These are phyloP conservation scores for Colletotrichum paranaense DNA, from an alignment of 2,329 filamentous ascomycete species.

Conservation along the genomic window DNA sequence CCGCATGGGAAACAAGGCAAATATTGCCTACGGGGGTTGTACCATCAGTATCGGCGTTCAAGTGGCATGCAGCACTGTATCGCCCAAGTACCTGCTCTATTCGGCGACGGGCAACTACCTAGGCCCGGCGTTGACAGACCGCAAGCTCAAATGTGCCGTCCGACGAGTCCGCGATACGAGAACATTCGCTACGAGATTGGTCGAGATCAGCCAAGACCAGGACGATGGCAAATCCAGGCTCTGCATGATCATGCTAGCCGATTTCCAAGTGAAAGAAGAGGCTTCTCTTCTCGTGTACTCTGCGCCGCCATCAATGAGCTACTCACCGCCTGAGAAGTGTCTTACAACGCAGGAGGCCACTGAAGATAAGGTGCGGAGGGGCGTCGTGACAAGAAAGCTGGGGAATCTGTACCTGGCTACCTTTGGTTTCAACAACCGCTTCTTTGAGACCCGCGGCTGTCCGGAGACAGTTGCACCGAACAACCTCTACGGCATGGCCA, in stretches of 20 bases:
- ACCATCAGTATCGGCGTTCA: slow-evolving; percentile 52
- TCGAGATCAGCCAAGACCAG: slow-evolving; percentile 55
- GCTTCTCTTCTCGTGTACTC: slow-evolving; percentile 50
- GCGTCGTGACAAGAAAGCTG: slow-evolving; percentile 39
- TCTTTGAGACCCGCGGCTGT: slow-evolving; percentile 50
- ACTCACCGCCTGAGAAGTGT: slow-evolving; percentile 43
- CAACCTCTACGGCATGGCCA: slow-evolving; percentile 54
- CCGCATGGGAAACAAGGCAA: slow-evolving; percentile 45
- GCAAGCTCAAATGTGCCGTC: slow-evolving; percentile 50
- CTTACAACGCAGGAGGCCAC: slow-evolving; percentile 36
- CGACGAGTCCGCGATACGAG: slow-evolving; percentile 53
- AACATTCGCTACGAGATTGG: slow-evolving; percentile 59
- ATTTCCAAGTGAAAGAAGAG: slow-evolving; percentile 58
- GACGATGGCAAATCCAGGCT: slow-evolving; percentile 48
- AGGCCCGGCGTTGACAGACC: slow-evolving; percentile 55
- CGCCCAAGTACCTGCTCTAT: slow-evolving; percentile 53
- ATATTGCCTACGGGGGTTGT: slow-evolving; percentile 58
- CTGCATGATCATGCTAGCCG: slow-evolving; percentile 55
- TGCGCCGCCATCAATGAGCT: slow-evolving; percentile 45
- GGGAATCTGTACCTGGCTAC: slow-evolving; percentile 38
- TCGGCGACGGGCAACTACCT: slow-evolving; percentile 58
- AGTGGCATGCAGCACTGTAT: slow-evolving; percentile 53
- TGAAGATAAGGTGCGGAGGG: slow-evolving; percentile 37
- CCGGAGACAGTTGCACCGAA: slow-evolving; percentile 55
- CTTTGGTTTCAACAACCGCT: slow-evolving; percentile 43